A percentile compares a stretch with the other conserved stretches of the same genome.
Conservation (phyloP, 2,329 filamentous ascomycete genomes). For the Exophiala sp. region DNA sequence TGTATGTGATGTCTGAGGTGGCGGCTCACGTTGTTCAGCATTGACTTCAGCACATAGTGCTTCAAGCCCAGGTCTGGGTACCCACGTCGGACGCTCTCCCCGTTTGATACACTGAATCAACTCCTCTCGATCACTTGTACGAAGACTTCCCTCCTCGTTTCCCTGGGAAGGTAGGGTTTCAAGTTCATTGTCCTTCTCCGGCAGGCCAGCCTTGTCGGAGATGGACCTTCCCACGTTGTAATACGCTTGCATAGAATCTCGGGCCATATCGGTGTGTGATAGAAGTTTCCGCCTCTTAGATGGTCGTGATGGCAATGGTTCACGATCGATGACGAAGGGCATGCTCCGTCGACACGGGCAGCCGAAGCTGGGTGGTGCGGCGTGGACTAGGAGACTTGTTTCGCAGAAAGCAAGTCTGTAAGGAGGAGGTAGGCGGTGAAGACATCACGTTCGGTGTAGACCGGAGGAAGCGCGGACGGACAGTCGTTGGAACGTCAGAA, state of each 20-base stretch:
- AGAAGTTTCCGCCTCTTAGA: slow-evolving; percentile 26
- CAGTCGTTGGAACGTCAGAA: too few species aligned
- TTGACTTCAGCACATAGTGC: slow-evolving; percentile 30
- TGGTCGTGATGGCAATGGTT: slow-evolving; percentile 5
- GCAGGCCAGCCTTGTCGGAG: background rate
- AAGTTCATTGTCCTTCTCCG: background rate
- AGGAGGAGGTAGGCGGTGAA: background rate
- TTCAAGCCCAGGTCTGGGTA: slow-evolving; percentile 59
- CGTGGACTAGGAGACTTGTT: background rate
- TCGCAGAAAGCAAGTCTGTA: slow-evolving; percentile 1
- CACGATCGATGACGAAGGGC: slow-evolving; percentile 23
- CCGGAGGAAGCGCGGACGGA: background rate
- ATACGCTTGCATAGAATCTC: slow-evolving; percentile 10
- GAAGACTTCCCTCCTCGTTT: slow-evolving; percentile 4
- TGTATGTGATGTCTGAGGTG: slow-evolving; percentile 34
- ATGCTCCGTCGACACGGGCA: slow-evolving; percentile 18
- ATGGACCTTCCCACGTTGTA: slow-evolving; percentile 5
- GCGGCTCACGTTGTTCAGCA: slow-evolving; percentile 3
- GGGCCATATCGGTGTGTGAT: slow-evolving; percentile 12
- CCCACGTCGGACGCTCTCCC: slow-evolving; percentile 72
- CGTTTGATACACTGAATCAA: slow-evolving; percentile 82
- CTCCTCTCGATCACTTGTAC: slow-evolving; percentile 61
- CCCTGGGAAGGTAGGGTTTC: background rate
- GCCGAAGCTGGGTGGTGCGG: background rate
- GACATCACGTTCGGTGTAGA: background rate